phyloP scores from a whole-genome alignment of 2,329 filamentous ascomycete species.

The Ophiostoma novo-ulmi region DNA sequence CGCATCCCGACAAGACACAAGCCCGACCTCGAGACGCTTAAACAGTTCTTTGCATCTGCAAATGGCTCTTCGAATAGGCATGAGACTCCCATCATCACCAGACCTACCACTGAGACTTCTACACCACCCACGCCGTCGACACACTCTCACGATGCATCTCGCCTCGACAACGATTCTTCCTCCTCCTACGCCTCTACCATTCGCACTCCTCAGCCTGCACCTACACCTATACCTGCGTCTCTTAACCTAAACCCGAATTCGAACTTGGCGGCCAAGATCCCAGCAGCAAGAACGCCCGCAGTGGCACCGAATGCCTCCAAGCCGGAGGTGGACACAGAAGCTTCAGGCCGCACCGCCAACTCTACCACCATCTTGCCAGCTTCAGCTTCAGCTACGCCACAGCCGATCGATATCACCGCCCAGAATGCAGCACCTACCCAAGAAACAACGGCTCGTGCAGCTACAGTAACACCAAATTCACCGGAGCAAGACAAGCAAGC shows the following conservation, averaged over 20 bases:
- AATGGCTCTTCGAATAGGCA: conserved; percentile 29
- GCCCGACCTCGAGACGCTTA: conserved; percentile 42
- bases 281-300: neutral
- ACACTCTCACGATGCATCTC: conserved; percentile 13
- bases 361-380: neutral
- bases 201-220: neutral
- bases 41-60: conserved; percentile 35
- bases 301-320: neutral
- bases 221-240: neutral
- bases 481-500: neutral
- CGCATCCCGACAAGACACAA: conserved; percentile 48
- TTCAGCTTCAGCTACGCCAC: neutral
- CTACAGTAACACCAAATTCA: neutral
- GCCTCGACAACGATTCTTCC: neutral
- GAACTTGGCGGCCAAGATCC: neutral
- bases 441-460: neutral
- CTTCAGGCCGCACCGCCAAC: neutral
- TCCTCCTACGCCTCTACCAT: neutral
- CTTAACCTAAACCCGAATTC: neutral
- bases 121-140: conserved; percentile 11
- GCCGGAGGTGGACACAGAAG: neutral
- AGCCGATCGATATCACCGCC: neutral
- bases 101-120: conserved; percentile 17
- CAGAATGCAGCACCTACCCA: neutral
- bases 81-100: conserved; percentile 17